These are phyloP conservation scores for Mucor velutinosus DNA, from an alignment of 371 early-diverging fungal species.

Conservation along the genomic window DNA sequence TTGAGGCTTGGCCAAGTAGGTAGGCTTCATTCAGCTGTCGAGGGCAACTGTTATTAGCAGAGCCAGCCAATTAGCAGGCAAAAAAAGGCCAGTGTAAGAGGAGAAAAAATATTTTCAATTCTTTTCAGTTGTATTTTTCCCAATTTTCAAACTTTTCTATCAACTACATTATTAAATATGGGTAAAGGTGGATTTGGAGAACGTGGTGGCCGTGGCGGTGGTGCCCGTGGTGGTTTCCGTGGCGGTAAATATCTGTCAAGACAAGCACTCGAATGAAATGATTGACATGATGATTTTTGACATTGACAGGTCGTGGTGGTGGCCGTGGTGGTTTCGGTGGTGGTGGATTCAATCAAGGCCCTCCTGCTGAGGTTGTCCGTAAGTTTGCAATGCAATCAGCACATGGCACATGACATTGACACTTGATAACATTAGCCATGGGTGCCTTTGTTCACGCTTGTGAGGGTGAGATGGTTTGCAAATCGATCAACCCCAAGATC, in stretches of 20 bases:
- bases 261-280: not conserved
- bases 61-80: not conserved
- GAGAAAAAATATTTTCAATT: not conserved
- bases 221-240: slow-evolving; percentile 44
- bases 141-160: slow-evolving; percentile 1
- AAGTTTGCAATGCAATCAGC: slow-evolving; percentile 20
- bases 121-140: not conserved
- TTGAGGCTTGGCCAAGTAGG: too few species aligned
- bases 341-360: slow-evolving; percentile 66
- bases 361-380: slow-evolving; percentile 80
- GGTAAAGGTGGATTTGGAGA: slow-evolving; percentile 54
- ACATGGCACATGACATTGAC: not conserved
- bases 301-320: slow-evolving; percentile 58
- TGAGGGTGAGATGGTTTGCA: slow-evolving; percentile 98
- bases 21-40: too few species aligned
- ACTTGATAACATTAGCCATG: slow-evolving; percentile 66
- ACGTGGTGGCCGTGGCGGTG: slow-evolving; percentile 38
- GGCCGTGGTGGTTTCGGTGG: slow-evolving; percentile 74
- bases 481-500: slow-evolving; percentile 88
- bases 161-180: slow-evolving; percentile 25
- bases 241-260: slow-evolving; percentile 26
- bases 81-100: not conserved
- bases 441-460: slow-evolving; percentile 94
- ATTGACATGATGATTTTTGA: slow-evolving; percentile 10
- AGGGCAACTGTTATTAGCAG: too few species aligned